Percentiles rank a stretch among this genome's conserved stretches.
phyloP scores from a whole-genome alignment of 441 rosid genomes.

The Erodium moschatum region DNA sequence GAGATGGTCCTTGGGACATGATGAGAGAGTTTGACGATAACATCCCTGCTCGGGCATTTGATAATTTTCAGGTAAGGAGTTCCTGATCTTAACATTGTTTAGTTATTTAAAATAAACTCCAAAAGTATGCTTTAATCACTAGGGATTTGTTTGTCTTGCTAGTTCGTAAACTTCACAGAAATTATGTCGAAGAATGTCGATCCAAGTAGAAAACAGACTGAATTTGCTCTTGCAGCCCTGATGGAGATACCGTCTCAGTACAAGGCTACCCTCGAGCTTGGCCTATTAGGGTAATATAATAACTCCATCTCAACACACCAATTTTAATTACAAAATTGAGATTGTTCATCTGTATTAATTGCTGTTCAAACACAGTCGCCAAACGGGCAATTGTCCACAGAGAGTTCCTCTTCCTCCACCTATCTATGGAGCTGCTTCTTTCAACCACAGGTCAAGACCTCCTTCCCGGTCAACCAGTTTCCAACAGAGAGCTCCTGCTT shows the following conservation, averaged over 20 bases:
- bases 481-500: conserved; percentile 38
- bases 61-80: conserved; percentile 67
- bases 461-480: conserved; percentile 36
- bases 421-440: conserved; percentile 35
- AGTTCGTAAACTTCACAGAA: conserved; percentile 90
- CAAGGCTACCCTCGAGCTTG: conserved; percentile 73
- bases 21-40: conserved; percentile 95
- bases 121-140: background rate
- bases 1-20: conserved; percentile 98
- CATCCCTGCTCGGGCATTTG: conserved; percentile 78
- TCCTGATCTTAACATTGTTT: background rate
- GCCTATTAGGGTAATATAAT: conserved; percentile 53
- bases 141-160: background rate
- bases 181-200: conserved; percentile 64
- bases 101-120: too few species aligned
- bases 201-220: conserved; percentile 59
- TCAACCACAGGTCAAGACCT: conserved; percentile 29
- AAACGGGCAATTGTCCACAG: conserved; percentile 40
- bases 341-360: too few species aligned
- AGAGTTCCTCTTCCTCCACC: conserved; percentile 85
- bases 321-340: too few species aligned
- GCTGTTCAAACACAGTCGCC: conserved; percentile 25
- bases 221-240: conserved; percentile 79
- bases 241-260: conserved; percentile 95
- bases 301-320: background rate